phyloP scores from a whole-genome alignment of 176 grass and related monocot genomes.

The Avena atlantica region DNA sequence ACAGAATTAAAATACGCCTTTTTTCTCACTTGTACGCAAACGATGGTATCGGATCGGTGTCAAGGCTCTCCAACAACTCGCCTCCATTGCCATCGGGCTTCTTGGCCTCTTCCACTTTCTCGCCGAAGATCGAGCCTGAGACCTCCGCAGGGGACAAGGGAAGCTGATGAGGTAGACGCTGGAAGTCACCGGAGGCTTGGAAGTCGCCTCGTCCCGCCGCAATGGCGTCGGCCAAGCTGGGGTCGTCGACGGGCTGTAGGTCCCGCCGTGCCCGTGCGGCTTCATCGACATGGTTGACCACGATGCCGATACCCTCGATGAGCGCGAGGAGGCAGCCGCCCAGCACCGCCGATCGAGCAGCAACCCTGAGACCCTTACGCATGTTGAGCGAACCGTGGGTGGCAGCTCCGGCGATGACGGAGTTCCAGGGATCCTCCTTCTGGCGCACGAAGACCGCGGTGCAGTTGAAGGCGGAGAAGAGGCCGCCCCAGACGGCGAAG shows the following conservation, averaged over 20 bases:
- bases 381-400: conserved; percentile 40
- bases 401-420: conserved; percentile 74
- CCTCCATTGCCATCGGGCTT: conserved; percentile 32
- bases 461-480: conserved; percentile 69
- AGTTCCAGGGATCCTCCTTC: conserved; percentile 99
- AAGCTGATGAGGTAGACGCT: background rate
- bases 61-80: conserved; percentile 49
- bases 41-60: conserved; percentile 44
- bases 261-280: conserved; percentile 37
- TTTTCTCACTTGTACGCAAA: conserved; percentile 76
- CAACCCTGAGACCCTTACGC: conserved; percentile 57
- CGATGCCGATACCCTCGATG: conserved; percentile 81
- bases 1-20: background rate
- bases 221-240: background rate
- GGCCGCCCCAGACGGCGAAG: conserved; percentile 50
- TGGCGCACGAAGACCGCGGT: conserved; percentile 82
- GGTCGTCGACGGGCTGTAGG: conserved; percentile 55
- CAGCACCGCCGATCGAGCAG: conserved; percentile 54
- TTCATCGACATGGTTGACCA: conserved; percentile 63
- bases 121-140: conserved; percentile 39
- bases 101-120: conserved; percentile 54
- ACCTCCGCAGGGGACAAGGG: no score
- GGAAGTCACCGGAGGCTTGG: background rate
- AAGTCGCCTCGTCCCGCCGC: background rate
- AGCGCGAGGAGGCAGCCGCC: conserved; percentile 74